A percentile compares a stretch with the other conserved stretches of the same genome.
These are phyloP conservation scores for Prillingera fragicola DNA, from an alignment of 1,284 basidiomycete genomes.

Conservation along the genomic window DNA sequence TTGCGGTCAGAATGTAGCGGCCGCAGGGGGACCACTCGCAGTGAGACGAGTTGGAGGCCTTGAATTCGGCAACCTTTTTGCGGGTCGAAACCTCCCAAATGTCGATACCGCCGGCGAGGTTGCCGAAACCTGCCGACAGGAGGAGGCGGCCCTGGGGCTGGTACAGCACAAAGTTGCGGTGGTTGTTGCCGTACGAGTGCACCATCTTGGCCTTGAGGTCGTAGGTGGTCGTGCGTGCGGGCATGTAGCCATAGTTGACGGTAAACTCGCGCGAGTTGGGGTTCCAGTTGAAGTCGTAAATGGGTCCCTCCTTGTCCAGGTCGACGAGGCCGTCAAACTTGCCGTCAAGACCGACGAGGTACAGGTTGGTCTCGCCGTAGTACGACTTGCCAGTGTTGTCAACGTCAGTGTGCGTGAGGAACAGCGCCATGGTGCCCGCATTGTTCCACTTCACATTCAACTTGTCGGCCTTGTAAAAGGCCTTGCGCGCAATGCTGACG, in stretches of 20 bases:
- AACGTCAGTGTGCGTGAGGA: slow-evolving; percentile 91
- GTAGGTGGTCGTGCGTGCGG: slow-evolving; percentile 85
- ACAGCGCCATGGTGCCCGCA: slow-evolving; percentile 68
- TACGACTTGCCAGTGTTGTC: slow-evolving; percentile 97
- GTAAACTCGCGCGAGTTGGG: slow-evolving; percentile 96
- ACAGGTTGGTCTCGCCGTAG: slow-evolving; percentile 94
- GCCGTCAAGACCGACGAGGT: slow-evolving; percentile 88
- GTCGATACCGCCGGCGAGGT: slow-evolving; percentile 88
- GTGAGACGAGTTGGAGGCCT: slow-evolving; percentile 81
- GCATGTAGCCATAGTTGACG: slow-evolving; percentile 96
- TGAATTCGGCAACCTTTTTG: slow-evolving; percentile 73
- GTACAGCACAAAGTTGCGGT: slow-evolving; percentile 88
- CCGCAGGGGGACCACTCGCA: slow-evolving; percentile 97
- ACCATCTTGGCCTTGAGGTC: slow-evolving; percentile 82
- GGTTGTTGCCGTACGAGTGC: slow-evolving; percentile 84
- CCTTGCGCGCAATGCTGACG: slow-evolving; percentile 58
- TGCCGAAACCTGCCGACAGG: slow-evolving; percentile 89
- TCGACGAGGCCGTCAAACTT: slow-evolving; percentile 89
- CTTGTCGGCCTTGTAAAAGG: slow-evolving; percentile 94
- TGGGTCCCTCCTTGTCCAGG: slow-evolving; percentile 94
- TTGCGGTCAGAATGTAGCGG: slow-evolving; percentile 86
- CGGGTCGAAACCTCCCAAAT: slow-evolving; percentile 84
- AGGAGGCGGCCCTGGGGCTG: slow-evolving; percentile 89
- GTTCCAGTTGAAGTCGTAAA: slow-evolving; percentile 94
- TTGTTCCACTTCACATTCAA: slow-evolving; percentile 94